Evolutionary conservation across 2,329 filamentous ascomycete species (phyloP).

Genomic region (Neonectria magnoliae): DNA sequence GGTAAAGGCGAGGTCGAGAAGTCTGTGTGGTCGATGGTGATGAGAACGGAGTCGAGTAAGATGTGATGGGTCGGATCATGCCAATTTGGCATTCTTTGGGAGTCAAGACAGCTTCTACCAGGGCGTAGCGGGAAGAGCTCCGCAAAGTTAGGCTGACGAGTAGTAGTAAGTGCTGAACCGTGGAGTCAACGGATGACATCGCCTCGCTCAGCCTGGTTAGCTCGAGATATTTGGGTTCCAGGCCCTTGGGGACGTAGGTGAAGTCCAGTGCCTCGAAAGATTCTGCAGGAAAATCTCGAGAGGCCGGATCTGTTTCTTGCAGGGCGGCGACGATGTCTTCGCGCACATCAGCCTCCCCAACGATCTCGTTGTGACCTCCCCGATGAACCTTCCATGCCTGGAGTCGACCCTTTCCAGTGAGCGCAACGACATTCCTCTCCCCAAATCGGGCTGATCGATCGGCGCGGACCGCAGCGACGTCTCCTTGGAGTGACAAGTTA

Average conservation of each 20-base stretch:
- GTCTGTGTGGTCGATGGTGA: slow-evolving; percentile 48
- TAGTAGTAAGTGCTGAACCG: slow-evolving; percentile 68
- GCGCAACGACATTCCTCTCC: slow-evolving; percentile 84
- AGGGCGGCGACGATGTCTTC: slow-evolving; percentile 72
- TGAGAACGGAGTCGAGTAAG: slow-evolving; percentile 67
- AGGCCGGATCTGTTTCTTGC: slow-evolving; percentile 61
- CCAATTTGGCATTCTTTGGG: slow-evolving; percentile 65
- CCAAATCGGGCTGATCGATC: slow-evolving; percentile 78
- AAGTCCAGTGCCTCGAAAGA: slow-evolving; percentile 84
- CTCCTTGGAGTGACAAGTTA: slow-evolving; percentile 75
- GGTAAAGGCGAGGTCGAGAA: slow-evolving; percentile 72
- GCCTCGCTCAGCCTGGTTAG: slow-evolving; percentile 63
- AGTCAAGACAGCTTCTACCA: slow-evolving; percentile 76
- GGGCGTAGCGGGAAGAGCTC: slow-evolving; percentile 70
- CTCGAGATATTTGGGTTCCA: slow-evolving; percentile 61
- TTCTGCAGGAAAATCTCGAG: slow-evolving; percentile 61
- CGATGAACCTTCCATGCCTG: slow-evolving; percentile 91
- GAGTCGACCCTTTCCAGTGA: slow-evolving; percentile 79
- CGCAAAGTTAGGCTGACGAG: slow-evolving; percentile 67
- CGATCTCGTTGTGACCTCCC: slow-evolving; percentile 81
- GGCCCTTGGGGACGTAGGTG: slow-evolving; percentile 68
- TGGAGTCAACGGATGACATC: slow-evolving; percentile 60
- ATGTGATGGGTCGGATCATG: slow-evolving; percentile 74
- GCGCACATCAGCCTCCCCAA: slow-evolving; percentile 76
- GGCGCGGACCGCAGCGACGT: slow-evolving; percentile 82